Percentiles rank a stretch among this genome's conserved stretches.
Evolutionary conservation across 2,329 filamentous ascomycete genomes (phyloP).

Genomic region (Hypoxylon sp.): DNA sequence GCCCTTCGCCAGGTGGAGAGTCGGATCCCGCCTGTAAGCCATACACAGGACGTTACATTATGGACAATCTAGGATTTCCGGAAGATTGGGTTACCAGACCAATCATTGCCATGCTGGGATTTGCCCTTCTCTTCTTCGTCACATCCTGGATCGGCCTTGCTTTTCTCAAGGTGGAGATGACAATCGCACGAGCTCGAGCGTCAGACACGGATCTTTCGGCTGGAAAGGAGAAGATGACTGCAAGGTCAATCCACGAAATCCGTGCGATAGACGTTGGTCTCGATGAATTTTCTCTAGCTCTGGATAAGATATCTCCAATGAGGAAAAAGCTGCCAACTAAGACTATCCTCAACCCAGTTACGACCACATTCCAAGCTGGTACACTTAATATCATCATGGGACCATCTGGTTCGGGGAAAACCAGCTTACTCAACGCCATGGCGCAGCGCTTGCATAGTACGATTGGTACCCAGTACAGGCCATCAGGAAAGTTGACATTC

Average conservation of each 20-base stretch:
- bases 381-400: constrained; percentile 83
- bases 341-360: constrained; percentile 75
- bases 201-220: constrained; percentile 72
- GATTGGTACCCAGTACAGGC: constrained; percentile 70
- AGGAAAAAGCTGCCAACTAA: constrained; percentile 66
- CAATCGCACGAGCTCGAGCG: constrained; percentile 71
- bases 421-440: constrained; percentile 79
- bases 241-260: constrained; percentile 62
- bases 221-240: constrained; percentile 76
- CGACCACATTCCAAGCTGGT: constrained; percentile 74
- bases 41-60: constrained; percentile 77
- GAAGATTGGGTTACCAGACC: constrained; percentile 74
- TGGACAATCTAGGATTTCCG: constrained; percentile 76
- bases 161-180: constrained; percentile 75
- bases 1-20: constrained; percentile 71
- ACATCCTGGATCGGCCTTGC: constrained; percentile 71
- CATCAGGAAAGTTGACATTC: constrained; percentile 73
- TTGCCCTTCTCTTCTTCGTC: constrained; percentile 71
- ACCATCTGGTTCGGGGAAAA: constrained; percentile 82
- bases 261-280: constrained; percentile 74
- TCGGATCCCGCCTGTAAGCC: constrained; percentile 73
- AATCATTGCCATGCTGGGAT: constrained; percentile 71
- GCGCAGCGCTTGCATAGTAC: constrained; percentile 73
- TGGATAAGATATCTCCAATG: constrained; percentile 69
- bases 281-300: constrained; percentile 70